Percentiles rank a stretch among this genome's conserved stretches.
Evolutionary conservation across 2,329 filamentous ascomycete genomes (phyloP).

Genomic region (Scedosporium minutisporum): DNA sequence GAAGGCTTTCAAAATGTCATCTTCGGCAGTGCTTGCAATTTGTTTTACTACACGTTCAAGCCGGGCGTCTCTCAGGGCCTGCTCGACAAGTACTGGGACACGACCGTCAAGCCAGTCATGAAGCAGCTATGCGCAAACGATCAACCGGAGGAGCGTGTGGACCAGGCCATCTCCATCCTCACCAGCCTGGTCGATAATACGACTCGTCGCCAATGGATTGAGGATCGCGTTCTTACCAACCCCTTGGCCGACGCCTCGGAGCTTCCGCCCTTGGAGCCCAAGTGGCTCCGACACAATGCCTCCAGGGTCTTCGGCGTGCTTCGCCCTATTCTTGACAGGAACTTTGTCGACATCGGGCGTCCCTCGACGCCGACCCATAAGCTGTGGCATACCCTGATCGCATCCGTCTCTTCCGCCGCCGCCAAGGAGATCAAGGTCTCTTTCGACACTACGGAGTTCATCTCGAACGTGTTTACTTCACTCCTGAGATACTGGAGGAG

Average conservation of each 20-base stretch:
- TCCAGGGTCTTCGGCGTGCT: conserved; percentile 54
- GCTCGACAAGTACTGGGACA: conserved; percentile 69
- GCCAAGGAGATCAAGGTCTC: conserved; percentile 86
- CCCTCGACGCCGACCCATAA: conserved; percentile 41
- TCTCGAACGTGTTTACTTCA: conserved; percentile 24
- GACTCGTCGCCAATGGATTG: conserved; percentile 57
- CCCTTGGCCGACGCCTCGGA: conserved; percentile 57
- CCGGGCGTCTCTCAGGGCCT: conserved; percentile 57
- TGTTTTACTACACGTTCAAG: conserved; percentile 75
- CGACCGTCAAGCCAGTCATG: conserved; percentile 58
- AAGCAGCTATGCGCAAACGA: conserved; percentile 37
- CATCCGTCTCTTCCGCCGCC: conserved; percentile 56
- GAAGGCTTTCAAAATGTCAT: conserved; percentile 48
- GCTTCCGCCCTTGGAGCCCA: conserved; percentile 71
- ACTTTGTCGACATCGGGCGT: conserved; percentile 53
- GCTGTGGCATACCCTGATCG: conserved; percentile 54
- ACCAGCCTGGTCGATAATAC: conserved; percentile 54
- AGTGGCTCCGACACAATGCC: conserved; percentile 74
- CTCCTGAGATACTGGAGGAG: conserved; percentile 8
- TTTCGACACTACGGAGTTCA: conserved; percentile 69
- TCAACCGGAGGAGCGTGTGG: conserved; percentile 36
- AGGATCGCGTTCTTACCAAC: conserved; percentile 57
- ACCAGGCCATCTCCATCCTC: conserved; percentile 59
- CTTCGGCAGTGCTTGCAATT: conserved; percentile 64
- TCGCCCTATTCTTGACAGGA: conserved; percentile 48